Evolutionary conservation across 306 rosid species (phyloP).

Genomic region (Vigna mungo): DNA sequence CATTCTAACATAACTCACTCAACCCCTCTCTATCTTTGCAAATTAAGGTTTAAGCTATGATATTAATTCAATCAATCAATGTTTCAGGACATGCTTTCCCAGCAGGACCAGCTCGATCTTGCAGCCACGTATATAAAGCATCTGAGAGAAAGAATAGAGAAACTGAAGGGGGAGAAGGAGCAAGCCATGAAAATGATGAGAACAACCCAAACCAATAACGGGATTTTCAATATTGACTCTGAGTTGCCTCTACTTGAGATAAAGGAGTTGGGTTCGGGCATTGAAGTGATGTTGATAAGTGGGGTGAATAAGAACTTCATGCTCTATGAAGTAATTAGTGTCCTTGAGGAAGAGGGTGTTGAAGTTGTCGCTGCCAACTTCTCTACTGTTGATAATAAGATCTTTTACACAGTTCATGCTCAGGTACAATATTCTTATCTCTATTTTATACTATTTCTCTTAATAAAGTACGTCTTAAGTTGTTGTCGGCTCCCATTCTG

Average conservation of each 20-base stretch:
- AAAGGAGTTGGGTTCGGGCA: constrained; percentile 55
- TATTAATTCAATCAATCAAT: background rate
- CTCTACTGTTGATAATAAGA: constrained; percentile 50
- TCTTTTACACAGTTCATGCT: constrained; percentile 66
- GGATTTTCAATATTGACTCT: background rate
- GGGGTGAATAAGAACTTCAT: constrained; percentile 61
- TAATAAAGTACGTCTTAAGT: background rate
- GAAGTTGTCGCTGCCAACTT: constrained; percentile 66
- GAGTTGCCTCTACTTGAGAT: constrained; percentile 57
- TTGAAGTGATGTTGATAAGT: constrained; percentile 65
- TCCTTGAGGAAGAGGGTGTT: constrained; percentile 78
- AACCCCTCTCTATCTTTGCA: background rate
- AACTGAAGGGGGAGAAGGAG: constrained; percentile 57
- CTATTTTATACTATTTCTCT: too few relatives aligned
- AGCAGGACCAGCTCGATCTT: constrained; percentile 63
- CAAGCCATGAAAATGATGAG: constrained; percentile 37
- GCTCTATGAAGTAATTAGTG: constrained; percentile 57
- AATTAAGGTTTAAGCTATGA: background rate
- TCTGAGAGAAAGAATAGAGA: constrained; percentile 59
- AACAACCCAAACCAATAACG: background rate
- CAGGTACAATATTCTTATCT: constrained; percentile 47
- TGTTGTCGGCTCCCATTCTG: background rate
- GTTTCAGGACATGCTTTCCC: constrained; percentile 58
- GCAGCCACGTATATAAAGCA: constrained; percentile 59
- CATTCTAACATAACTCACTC: background rate